Percentiles rank a stretch among this genome's conserved stretches.
Conservation (phyloP, 2,329 filamentous ascomycete genomes). For the Diaporthe sp. region DNA sequence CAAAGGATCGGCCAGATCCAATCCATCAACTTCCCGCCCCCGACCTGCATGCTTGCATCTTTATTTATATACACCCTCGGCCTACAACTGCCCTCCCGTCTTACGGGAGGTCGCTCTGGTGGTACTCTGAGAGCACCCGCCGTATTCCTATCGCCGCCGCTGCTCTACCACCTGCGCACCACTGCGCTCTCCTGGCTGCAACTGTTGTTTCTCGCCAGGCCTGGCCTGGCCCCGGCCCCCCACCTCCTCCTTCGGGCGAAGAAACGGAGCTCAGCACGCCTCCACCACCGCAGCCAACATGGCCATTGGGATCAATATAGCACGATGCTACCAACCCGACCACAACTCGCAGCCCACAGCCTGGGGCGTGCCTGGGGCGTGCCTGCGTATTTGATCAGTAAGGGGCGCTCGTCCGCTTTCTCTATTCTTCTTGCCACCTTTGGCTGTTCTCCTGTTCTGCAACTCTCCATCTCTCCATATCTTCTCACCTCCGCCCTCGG, state of each 20-base stretch:
- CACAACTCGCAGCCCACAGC: background rate
- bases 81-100: background rate
- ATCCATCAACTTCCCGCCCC: constrained; percentile 14
- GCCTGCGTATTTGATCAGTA: background rate
- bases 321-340: constrained; percentile 23
- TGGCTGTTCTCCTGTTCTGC: constrained; percentile 23
- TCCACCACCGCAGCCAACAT: constrained; percentile 16
- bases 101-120: constrained; percentile 2
- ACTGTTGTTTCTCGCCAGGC: constrained; percentile 20
- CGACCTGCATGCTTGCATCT: constrained; percentile 23
- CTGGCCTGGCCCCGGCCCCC: constrained; percentile 17
- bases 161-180: background rate
- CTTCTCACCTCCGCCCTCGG: background rate
- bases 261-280: constrained; percentile 7
- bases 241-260: constrained; percentile 13
- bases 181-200: background rate
- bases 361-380: background rate
- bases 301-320: constrained; percentile 29
- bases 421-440: background rate
- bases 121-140: background rate
- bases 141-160: constrained; percentile 5
- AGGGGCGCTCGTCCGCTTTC: background rate
- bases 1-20: constrained; percentile 35
- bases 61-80: constrained; percentile 21
- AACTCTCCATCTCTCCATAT: background rate